phyloP scores from a whole-genome alignment of 352 stramenopile genomes.

The Globisporangium irregulare region DNA sequence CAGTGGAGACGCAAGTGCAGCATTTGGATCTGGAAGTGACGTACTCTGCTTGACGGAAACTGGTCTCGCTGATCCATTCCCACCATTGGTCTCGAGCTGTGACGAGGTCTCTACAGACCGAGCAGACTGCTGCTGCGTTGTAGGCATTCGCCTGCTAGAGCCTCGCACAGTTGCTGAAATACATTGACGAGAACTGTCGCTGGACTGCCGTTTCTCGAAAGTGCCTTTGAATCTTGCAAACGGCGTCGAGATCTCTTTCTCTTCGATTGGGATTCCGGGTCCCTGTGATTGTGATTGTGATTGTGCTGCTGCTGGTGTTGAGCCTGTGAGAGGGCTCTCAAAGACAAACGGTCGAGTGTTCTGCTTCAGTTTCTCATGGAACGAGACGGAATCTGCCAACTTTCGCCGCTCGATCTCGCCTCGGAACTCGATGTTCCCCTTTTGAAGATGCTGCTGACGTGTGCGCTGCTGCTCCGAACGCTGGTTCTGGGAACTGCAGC shows the following conservation, averaged over 20 bases:
- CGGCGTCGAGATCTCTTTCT: constrained; percentile 25
- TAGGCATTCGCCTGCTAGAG: background rate
- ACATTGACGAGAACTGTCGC: too few relatives aligned
- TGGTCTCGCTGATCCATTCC: background rate
- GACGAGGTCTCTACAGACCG: too few relatives aligned
- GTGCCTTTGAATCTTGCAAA: constrained; percentile 33
- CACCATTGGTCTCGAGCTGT: background rate
- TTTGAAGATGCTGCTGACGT: constrained; percentile 25
- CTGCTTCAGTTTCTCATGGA: constrained; percentile 28
- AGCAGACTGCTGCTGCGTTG: background rate
- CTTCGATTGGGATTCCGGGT: background rate
- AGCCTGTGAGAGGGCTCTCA: background rate
- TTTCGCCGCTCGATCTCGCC: constrained; percentile 29
- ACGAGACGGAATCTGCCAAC: constrained; percentile 13
- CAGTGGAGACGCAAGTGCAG: background rate
- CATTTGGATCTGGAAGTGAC: background rate
- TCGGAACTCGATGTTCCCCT: constrained; percentile 56
- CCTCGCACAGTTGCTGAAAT: background rate
- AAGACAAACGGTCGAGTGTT: constrained; percentile 37
- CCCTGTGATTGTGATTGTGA: background rate
- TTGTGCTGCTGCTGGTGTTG: background rate
- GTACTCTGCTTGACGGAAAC: background rate
- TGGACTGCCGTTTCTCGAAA: constrained; percentile 15
- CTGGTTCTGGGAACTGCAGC: background rate
- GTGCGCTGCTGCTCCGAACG: constrained; percentile 9